phyloP scores from a whole-genome alignment of 2,329 filamentous ascomycete species.

The Beauveria medogensis region DNA sequence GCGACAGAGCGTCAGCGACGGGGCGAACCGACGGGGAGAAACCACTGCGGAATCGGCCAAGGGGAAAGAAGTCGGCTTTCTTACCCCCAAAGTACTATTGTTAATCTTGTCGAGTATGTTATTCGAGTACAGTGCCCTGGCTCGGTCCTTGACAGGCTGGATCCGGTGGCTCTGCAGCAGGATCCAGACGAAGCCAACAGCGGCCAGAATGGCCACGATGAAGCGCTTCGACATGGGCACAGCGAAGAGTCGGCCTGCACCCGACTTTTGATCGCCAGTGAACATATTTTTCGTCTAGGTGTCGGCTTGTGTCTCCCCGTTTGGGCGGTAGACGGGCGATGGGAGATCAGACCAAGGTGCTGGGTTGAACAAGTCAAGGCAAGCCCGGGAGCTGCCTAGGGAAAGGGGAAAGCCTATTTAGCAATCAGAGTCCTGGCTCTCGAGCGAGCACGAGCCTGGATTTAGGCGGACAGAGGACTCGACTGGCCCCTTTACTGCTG shows the following conservation, averaged over 20 bases:
- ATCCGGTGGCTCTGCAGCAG: conserved; percentile 7
- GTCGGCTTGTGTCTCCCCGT: not conserved
- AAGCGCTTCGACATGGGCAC: conserved; percentile 6
- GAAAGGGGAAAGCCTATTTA: too few species aligned
- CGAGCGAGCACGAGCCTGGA: too few species aligned
- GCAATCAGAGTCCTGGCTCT: too few species aligned
- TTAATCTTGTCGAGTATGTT: conserved; percentile 8
- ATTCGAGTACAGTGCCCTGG: not conserved
- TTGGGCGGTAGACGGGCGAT: not conserved
- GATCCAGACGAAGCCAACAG: conserved; percentile 5
- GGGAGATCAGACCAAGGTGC: too few species aligned
- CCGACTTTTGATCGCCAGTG: not conserved
- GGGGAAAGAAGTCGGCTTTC: not conserved
- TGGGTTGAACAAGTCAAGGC: too few species aligned
- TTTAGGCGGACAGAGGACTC: too few species aligned
- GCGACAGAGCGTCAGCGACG: not conserved
- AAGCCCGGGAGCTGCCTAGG: too few species aligned
- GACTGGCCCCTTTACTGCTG: too few species aligned
- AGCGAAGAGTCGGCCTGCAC: not conserved
- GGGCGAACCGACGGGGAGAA: too few species aligned
- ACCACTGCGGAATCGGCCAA: too few species aligned
- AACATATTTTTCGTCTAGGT: not conserved
- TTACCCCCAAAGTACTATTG: conserved; percentile 9
- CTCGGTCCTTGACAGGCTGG: not conserved
- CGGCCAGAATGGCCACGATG: not conserved